phyloP scores from a whole-genome alignment of 371 early-diverging fungal genomes.

The Syncephalastrum racemosum region DNA sequence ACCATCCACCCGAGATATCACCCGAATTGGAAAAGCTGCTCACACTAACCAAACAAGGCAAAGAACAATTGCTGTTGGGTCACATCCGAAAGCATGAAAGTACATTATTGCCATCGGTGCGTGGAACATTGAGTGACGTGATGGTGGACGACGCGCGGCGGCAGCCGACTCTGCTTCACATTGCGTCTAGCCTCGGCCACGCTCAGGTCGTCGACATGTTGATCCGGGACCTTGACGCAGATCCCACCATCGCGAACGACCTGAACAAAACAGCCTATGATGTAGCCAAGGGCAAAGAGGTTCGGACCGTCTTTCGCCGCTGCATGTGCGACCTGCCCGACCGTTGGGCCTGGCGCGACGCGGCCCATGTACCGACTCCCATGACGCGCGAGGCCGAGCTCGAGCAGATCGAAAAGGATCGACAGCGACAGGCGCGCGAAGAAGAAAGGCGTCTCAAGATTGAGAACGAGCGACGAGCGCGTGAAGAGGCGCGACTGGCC shows the following conservation, averaged over 20 bases:
- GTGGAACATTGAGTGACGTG: slow-evolving; percentile 30
- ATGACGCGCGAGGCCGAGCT: slow-evolving; percentile 76
- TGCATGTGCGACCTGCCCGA: slow-evolving; percentile 66
- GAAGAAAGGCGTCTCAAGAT: slow-evolving; percentile 42
- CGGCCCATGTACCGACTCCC: slow-evolving; percentile 74
- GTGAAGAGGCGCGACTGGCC: slow-evolving; percentile 20
- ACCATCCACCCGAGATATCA: slow-evolving; percentile 15
- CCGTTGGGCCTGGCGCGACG: slow-evolving; percentile 65
- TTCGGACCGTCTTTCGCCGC: slow-evolving; percentile 78
- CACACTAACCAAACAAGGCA: slow-evolving; percentile 55
- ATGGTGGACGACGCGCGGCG: slow-evolving; percentile 46
- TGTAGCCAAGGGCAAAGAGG: slow-evolving; percentile 70
- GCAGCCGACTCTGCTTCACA: slow-evolving; percentile 70
- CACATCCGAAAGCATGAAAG: slow-evolving; percentile 39
- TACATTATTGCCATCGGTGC: slow-evolving; percentile 1
- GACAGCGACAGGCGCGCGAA: slow-evolving; percentile 62
- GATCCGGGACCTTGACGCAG: slow-evolving; percentile 67
- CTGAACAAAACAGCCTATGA: slow-evolving; percentile 79
- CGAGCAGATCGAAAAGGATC: slow-evolving; percentile 60
- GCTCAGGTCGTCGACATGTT: slow-evolving; percentile 60
- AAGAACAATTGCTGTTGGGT: slow-evolving; percentile 43
- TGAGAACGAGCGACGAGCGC: slow-evolving; percentile 25
- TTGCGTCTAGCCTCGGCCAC: slow-evolving; percentile 62
- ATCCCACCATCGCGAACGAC: slow-evolving; percentile 71
- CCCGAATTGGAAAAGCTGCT: slow-evolving; percentile 42